Conservation (phyloP, 1,284 basidiomycete genomes). For the Ceratobasidium papillatum region DNA sequence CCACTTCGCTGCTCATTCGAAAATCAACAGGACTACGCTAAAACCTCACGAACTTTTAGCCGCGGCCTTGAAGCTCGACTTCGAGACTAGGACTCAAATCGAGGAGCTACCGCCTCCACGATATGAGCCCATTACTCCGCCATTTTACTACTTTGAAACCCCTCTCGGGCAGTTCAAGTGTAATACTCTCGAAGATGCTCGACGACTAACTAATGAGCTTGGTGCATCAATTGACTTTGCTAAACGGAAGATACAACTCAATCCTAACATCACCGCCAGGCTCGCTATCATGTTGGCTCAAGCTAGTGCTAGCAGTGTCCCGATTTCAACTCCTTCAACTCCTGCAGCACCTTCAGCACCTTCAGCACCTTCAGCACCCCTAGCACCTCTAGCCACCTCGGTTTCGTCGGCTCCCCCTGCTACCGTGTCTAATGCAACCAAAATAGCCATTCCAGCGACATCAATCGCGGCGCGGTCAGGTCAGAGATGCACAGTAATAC, state of each 20-base stretch:
- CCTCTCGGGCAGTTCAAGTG: background rate
- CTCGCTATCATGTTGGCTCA: too few species aligned
- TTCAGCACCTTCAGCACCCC: too few species aligned
- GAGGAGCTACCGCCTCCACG: background rate
- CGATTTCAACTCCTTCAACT: too few species aligned
- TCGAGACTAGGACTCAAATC: background rate
- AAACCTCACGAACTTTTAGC: constrained; percentile 65
- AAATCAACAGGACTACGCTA: constrained; percentile 68
- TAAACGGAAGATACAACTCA: too few species aligned
- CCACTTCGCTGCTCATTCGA: constrained; percentile 63
- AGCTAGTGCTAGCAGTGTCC: too few species aligned
- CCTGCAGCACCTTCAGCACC: too few species aligned
- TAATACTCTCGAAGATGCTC: background rate
- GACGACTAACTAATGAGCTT: background rate
- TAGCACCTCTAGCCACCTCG: too few species aligned
- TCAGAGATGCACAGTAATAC: background rate
- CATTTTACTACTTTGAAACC: background rate
- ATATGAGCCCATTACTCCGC: background rate
- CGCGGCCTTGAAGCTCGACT: constrained; percentile 49
- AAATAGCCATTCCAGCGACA: background rate
- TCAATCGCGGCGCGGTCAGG: background rate
- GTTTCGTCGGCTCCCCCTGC: too few species aligned
- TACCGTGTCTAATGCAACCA: too few species aligned
- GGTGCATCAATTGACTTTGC: background rate
- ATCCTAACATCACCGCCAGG: too few species aligned